phyloP scores from a whole-genome alignment of 169 alveolate genomes.

The Plasmodium inui region DNA sequence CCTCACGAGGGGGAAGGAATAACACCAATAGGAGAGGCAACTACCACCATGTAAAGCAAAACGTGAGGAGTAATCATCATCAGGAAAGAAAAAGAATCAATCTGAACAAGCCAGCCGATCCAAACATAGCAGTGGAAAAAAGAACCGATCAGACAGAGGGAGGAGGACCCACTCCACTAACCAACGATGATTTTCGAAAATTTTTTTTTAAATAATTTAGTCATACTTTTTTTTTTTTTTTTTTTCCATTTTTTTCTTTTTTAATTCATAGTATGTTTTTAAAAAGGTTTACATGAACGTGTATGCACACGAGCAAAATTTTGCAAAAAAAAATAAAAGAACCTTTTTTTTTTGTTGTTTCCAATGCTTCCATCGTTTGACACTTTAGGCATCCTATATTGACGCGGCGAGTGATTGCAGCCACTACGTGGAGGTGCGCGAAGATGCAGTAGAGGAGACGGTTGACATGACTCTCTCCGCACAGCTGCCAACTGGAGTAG shows the following conservation, averaged over 20 bases:
- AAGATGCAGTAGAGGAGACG: not conserved
- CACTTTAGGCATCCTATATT: not conserved
- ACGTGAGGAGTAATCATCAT: not conserved
- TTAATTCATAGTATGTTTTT: slow-evolving; percentile 13
- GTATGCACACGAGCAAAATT: not conserved
- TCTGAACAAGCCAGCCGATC: not conserved
- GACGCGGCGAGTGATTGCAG: not conserved
- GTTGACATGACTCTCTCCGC: not conserved
- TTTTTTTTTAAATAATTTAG: slow-evolving; percentile 24
- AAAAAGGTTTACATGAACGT: slow-evolving; percentile 5
- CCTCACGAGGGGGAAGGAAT: slow-evolving; percentile 1
- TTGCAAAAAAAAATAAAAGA: not conserved
- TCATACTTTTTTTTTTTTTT: not conserved
- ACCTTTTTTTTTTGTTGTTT: not conserved
- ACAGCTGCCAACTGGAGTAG: not conserved
- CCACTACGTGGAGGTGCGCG: not conserved
- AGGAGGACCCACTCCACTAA: slow-evolving; percentile 5
- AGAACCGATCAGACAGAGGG: not conserved
- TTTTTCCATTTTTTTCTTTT: not conserved
- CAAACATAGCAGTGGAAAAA: not conserved
- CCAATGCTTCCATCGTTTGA: not conserved
- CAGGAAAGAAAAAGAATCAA: slow-evolving; percentile 64
- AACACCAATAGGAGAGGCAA: not conserved
- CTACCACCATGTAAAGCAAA: not conserved
- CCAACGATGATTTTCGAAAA: slow-evolving; percentile 63